Evolutionary conservation across 1,139 yeast species (phyloP), one percentile per base, ranked within the genome.

Genomic region (Maudiozyma humilis): DNA sequence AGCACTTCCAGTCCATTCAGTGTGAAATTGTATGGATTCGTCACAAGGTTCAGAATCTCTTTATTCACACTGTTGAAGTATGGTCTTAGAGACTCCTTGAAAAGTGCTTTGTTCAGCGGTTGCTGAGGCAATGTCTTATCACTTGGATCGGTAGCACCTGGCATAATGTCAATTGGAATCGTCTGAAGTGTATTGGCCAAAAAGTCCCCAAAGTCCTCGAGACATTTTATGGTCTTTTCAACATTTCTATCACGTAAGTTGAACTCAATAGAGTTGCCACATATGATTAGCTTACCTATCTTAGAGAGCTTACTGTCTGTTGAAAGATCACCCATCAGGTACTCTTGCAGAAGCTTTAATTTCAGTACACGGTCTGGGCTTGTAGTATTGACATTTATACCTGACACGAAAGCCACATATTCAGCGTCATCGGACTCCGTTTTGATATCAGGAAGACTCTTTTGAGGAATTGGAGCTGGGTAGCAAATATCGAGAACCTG

Each of bases 71-170:
- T 60, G 6, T 70, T 69, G 29, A 73, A 60, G 46, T 69, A 73
- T 14, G 65, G 62, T 34, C 71, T 66, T 8, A 60, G 39, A 25
- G 78, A 70, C 16, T 65, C 61, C 5, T 70, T 69, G 56, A 91
- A 79, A 47, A 91, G 69, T 1, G 95, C 82, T 45, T 70, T 71
- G 59, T 91, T 96, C 14, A 91, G 63, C 3, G 95, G 85, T 60
- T 85, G 96, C 63, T 91, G 97, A 0, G 99, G 99, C 49, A 87
- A 64, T 44, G 93, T 77, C 15, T 75, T 68, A 51, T 84, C 95
- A 7, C 88, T 79, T 0, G 96, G 95, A 61, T 91, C 99, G 6
- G 70, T 65, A 3, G 68, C 72, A 4, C 98, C 98, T 0, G 98
- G 96, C 79, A 91, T 73, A 3, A 93, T 60, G 32, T 82, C 75